phyloP scores from a whole-genome alignment of 2,329 filamentous ascomycete species.

The Akanthomyces muscarius region DNA sequence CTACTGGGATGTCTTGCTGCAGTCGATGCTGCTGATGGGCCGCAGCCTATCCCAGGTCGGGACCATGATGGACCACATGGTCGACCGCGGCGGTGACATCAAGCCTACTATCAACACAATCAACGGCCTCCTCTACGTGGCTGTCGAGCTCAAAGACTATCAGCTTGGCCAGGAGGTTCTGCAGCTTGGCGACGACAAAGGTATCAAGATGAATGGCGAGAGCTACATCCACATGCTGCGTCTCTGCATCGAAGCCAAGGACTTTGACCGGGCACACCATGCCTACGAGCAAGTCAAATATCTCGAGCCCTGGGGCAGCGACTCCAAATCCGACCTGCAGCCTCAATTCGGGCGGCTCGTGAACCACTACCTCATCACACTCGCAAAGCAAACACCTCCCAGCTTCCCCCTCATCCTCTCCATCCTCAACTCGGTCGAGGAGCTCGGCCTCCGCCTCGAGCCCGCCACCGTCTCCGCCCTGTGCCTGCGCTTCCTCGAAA shows the following conservation, averaged over 20 bases:
- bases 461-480: conserved; percentile 71
- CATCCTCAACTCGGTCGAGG: conserved; percentile 69
- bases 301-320: conserved; percentile 36
- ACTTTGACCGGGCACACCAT: conserved; percentile 65
- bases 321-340: conserved; percentile 40
- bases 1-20: conserved; percentile 68
- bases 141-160: conserved; percentile 64
- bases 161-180: conserved; percentile 72
- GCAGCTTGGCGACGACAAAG: conserved; percentile 59
- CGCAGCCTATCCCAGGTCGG: conserved; percentile 54
- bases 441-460: conserved; percentile 64
- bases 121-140: conserved; percentile 70
- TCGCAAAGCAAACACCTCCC: conserved; percentile 58
- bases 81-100: conserved; percentile 50
- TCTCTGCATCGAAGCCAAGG: conserved; percentile 67
- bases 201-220: conserved; percentile 61
- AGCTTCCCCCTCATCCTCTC: conserved; percentile 67
- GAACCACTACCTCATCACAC: conserved; percentile 67
- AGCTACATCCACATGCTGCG: conserved; percentile 74
- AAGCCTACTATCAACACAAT: conserved; percentile 67
- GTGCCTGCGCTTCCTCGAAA: conserved; percentile 68
- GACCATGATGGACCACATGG: conserved; percentile 66
- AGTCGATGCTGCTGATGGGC: conserved; percentile 66
- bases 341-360: conserved; percentile 56
- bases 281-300: conserved; percentile 52